Base-by-base conservation (phyloP, 768 basidiomycete species). In the Russula earlei region DNA sequence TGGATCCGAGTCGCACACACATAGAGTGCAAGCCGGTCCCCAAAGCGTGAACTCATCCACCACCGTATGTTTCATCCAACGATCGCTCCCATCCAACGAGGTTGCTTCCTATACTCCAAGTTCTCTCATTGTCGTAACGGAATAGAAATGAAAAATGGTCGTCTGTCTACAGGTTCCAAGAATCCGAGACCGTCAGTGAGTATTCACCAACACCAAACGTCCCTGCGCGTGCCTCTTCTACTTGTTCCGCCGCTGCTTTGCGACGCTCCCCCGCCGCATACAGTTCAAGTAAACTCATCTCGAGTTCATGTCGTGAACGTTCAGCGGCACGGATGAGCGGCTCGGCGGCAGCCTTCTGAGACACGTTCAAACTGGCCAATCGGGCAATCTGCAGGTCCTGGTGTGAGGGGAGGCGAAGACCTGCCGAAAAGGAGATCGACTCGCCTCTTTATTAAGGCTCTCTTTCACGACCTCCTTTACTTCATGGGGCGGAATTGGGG, bases 1-100 rank as follows among this genome's bases (percentile, higher is more conserved):
- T 80, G 65, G 80, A 88, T 64, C 85, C 83, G 7, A 66, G 70
- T 52, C 76, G 73, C 67, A 84, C 82, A 22, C 71, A 87, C 60
- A 84, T 87, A 71, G 78, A 83, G 62, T 87, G 84, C 69, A 82
- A 71, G 63, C 83, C 76, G n/a, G 69, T 87, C 60, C 79, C 79
- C 52, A 74, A 77, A 65, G 56, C 56, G 52, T 62, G 55, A 46
- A 22, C 17, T 10, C 11, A 5, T 11, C 8, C 20, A 47, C 53
- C 3, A 25, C 43, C 19, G 43, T 37, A n/a, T 17, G 6, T n/a
- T 46, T 47, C 47, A 34, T 27, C 29, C 27, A 24, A 49, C 27
- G 40, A 46, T 37, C 34, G 49, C 27, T 25, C 49, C 33, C 34
- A 24, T 51, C 12, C 27, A 11, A 29, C 37, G 40, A 31, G 7